Evolutionary conservation across 2,329 filamentous ascomycete species (phyloP), one percentile per base, ranked within the genome.

Genomic region (Chalara sp.): DNA sequence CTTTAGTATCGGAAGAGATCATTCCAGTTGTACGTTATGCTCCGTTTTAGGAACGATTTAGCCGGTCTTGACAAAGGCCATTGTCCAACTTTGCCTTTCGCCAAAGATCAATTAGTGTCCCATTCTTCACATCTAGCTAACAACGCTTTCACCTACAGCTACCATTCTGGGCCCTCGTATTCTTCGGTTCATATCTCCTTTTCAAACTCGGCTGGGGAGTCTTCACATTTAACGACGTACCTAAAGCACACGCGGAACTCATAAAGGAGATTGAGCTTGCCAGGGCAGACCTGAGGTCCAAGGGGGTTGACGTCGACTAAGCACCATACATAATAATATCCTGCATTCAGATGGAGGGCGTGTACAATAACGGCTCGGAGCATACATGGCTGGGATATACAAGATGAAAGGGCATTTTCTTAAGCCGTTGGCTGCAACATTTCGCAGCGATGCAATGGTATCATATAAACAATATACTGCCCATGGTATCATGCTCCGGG

Each of bases 221-320:
- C 62, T 78, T 96, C 67, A 96, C 89, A 51, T 99, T 99, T 79
- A 93, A 96, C 76, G 91, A 97, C 70, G 89, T 95, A 46, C 91
- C 92, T 49, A 80, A 89, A 55, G 93, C 93, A 48, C 87, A 97
- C 71, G 81, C 84, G 67, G 91, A 96, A 72, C 75, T 99, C 62
- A 89, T 93, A 78, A 76, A 73, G 62, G 87, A 97, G 72, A 93
- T 95, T 65, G 79, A 89, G 56, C 61, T 83, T 68, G 89, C 89
- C 56, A 85, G 86, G 73, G 73, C 72, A 55, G 89, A 95, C 61
- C 72, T 95, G 67, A 80, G 80, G 65, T 75, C 75, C 53, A 80
- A 86, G 67, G 89, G 89, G 6, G 87, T 95, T 40, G 82, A 86
- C 54, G 63, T 67, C 48, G 65, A 67, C 55, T 67, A 60, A 55